Percentiles rank a stretch among this genome's conserved stretches.
These are phyloP conservation scores for Fragaria iinumae DNA, from an alignment of 306 rosid species.

Conservation along the genomic window DNA sequence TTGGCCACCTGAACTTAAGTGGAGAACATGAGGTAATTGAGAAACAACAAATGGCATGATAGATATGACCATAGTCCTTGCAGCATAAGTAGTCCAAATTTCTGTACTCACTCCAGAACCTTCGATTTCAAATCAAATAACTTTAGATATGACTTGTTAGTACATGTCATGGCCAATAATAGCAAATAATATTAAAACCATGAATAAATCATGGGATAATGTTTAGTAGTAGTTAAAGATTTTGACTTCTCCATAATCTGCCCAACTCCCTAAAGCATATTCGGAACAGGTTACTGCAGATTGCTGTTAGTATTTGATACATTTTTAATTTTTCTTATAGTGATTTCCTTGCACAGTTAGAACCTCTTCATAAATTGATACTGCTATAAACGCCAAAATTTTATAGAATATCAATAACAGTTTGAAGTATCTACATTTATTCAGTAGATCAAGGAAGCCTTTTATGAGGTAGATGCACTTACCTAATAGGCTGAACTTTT, in stretches of 20 bases:
- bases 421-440: background rate
- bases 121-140: slow-evolving; percentile 33
- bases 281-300: background rate
- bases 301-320: background rate
- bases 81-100: slow-evolving; percentile 74
- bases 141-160: background rate
- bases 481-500: slow-evolving; percentile 40
- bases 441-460: background rate
- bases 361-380: background rate
- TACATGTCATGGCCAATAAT: background rate
- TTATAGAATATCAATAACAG: background rate
- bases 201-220: background rate
- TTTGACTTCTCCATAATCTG: background rate
- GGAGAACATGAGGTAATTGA: slow-evolving; percentile 73
- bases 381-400: background rate
- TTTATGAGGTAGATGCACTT: background rate
- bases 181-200: background rate
- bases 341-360: background rate
- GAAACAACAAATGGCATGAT: slow-evolving; percentile 69
- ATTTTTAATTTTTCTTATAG: background rate
- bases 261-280: background rate
- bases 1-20: slow-evolving; percentile 71
- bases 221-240: background rate
- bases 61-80: slow-evolving; percentile 67
- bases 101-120: slow-evolving; percentile 93